These are phyloP conservation scores for Sphagnum contortum DNA, from an alignment of 225 moss, liverwort and hornwort genomes.

Conservation along the genomic window DNA sequence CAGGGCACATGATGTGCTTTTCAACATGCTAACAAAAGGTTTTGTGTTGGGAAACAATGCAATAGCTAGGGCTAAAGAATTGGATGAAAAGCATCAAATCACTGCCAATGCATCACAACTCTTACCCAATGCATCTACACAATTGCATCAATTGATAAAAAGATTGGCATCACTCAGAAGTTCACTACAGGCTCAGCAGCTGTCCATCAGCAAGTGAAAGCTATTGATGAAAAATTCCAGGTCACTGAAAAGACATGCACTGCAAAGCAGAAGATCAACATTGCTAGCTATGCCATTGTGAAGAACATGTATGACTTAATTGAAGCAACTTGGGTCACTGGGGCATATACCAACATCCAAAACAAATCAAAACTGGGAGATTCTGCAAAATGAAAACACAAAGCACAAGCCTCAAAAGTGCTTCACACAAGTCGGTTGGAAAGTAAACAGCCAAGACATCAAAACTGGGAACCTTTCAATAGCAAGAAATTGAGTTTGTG, in stretches of 20 bases:
- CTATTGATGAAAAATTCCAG: slow-evolving; percentile 87
- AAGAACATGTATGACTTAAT: slow-evolving; percentile 77
- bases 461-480: too few species aligned
- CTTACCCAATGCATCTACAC: slow-evolving; percentile 48
- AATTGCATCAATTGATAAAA: slow-evolving; percentile 55
- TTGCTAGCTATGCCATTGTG: slow-evolving; percentile 71
- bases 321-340: slow-evolving; percentile 77
- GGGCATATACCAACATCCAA: slow-evolving; percentile 72
- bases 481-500: too few species aligned
- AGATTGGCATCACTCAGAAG: slow-evolving; percentile 72
- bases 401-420: too few species aligned
- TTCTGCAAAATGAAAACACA: too few species aligned
- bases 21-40: slow-evolving; percentile 64
- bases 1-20: slow-evolving; percentile 54
- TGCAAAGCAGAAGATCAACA: slow-evolving; percentile 83
- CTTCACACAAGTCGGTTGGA: too few species aligned
- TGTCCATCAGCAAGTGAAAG: slow-evolving; percentile 85
- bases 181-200: slow-evolving; percentile 71
- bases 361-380: too few species aligned
- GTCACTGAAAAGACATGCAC: slow-evolving; percentile 85
- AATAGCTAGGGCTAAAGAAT: slow-evolving; percentile 64
- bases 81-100: slow-evolving; percentile 86
- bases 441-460: too few species aligned
- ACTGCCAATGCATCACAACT: slow-evolving; percentile 69
- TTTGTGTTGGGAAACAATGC: slow-evolving; percentile 58